Base-by-base conservation (phyloP, 768 basidiomycete genomes). In the Tephrocybe rancida region DNA sequence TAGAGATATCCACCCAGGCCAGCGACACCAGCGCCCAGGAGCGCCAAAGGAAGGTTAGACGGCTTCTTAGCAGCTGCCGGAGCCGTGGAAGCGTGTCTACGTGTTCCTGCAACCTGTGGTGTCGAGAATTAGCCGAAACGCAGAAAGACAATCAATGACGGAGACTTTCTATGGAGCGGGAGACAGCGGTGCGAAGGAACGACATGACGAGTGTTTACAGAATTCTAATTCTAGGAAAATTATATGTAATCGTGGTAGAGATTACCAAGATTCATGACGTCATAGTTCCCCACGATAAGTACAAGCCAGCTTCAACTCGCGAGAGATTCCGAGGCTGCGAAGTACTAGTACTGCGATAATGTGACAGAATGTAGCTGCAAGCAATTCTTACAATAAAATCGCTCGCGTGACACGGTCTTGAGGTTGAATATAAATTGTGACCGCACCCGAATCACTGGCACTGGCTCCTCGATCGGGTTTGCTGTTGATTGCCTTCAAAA, bases 1-100 rank as follows among this genome's bases (percentile, higher is more conserved):
- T 87, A 89, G 44, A 81, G 63, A 59, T 81, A 84, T 27, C 62
- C 70, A 7, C 65, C 81, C 10, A 75, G 65, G 25, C 73, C 77
- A 35, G 66, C 73, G 32, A 72, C 62, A 63, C 80, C 83, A 5
- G 73, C 75, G 44, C 78, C 83, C 41, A 79, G 65, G 38, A 86
- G 63, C 60, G 74, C 75, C 52, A 72, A 67, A 1, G 82, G 79
- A 13, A 76, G 65, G 57, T 79, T 82, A 27, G 75, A 82, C 30
- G 77, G 66, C 63, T 78, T 80, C 48, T 76, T 72, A 38, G 74
- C 60, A 39, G 77, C 59, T 35, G 75, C 56, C 7, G 75, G 64
- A 18, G 75, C 71, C 1, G 85, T 79, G 29, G 74, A 66, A 26
- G 80, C 70, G 60, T 77, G 79, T 56, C 79, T 64, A 49, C 82